Evolutionary conservation across 208 protist genomes (phyloP), one percentile per base, ranked within the genome.

Genomic region (Crithidia acanthocephali): DNA sequence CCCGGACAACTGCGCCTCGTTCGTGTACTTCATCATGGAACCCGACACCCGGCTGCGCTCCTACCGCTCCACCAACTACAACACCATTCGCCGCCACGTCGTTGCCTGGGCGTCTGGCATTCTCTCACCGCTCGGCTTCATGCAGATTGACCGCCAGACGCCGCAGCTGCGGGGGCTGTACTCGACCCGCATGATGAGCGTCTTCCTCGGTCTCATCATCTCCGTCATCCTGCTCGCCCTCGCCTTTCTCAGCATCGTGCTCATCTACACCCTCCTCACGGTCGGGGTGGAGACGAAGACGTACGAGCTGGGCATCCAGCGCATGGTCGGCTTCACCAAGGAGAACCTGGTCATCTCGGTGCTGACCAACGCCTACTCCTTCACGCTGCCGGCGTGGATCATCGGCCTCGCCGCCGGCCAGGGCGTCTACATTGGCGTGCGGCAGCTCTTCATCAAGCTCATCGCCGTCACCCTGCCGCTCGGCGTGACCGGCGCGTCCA

Each of bases 231-330:
- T 98, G 8, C 42, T 90, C 18, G 86, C 96, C 27, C 73, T 99
- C 18, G 59, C 83, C 9, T 78, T 90, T 48, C 74, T 99, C 5
- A 96, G 90, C 55, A 80, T 98, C 40, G 48, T 98, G 37, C 86
- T 99, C 23, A 98, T 98, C 59, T 98, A 99, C 83, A 97, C 92
- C 7, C 70, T 99, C 28, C 83, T 99, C 16, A 98, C 93, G 64
- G 86, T 98, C 22, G 88, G 81, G 52, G 79, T 99, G 4, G 95
- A 99, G 28, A 97, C 87, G 25, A 80, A 94, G 48, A 95, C 86
- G n/a, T 98, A 98, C 81, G 96, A 99, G 69, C 78, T 98, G 22
- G 97, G 94, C 57, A 90, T 98, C 32, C 77, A 97, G 55, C 85
- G 98, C 60, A 98, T 98, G 92, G 61, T 99, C 50, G 92, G 92